Evolutionary conservation across 192 early-diverging fungal genomes (phyloP).

Genomic region (Diversispora epigaea): DNA sequence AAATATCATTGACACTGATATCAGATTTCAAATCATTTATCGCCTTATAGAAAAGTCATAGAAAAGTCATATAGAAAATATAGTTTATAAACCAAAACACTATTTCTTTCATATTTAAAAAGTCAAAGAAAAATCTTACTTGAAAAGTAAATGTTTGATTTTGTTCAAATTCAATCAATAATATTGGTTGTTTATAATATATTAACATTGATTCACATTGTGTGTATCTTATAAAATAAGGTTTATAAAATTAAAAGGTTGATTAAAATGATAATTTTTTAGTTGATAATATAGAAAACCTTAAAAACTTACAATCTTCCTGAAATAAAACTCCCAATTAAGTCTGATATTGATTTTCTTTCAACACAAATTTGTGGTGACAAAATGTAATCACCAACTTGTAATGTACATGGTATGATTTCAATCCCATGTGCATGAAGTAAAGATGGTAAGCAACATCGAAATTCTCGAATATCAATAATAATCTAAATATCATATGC

Average conservation of each 20-base stretch:
- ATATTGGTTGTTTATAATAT: conserved; percentile 74
- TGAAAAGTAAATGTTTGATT: conserved; percentile 79
- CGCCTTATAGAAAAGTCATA: conserved; percentile 33
- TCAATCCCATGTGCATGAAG: conserved; percentile 76
- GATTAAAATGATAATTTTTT: neutral
- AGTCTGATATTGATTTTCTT: conserved; percentile 87
- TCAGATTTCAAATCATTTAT: conserved; percentile 50
- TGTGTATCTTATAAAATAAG: conserved; percentile 53
- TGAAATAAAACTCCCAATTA: conserved; percentile 77
- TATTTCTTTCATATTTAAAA: conserved; percentile 3
- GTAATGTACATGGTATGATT: conserved; percentile 79
- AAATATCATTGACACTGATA: conserved; percentile 61
- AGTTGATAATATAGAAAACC: neutral
- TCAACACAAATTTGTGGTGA: conserved; percentile 86
- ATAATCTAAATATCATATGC: conserved; percentile 50
- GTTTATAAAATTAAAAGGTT: neutral
- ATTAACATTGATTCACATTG: conserved; percentile 88
- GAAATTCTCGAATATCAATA: conserved; percentile 92
- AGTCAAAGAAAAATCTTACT: conserved; percentile 41
- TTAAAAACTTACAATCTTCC: conserved; percentile 69
- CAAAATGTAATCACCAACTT: conserved; percentile 93
- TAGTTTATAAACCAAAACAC: too few relatives aligned
- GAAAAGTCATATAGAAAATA: too few relatives aligned
- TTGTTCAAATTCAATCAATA: conserved; percentile 92
- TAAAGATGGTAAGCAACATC: conserved; percentile 83